A percentile compares a stretch with the other conserved stretches of the same genome.
Conservation (phyloP, 257 asterid genomes). For the Solanum lycopersicoides region DNA sequence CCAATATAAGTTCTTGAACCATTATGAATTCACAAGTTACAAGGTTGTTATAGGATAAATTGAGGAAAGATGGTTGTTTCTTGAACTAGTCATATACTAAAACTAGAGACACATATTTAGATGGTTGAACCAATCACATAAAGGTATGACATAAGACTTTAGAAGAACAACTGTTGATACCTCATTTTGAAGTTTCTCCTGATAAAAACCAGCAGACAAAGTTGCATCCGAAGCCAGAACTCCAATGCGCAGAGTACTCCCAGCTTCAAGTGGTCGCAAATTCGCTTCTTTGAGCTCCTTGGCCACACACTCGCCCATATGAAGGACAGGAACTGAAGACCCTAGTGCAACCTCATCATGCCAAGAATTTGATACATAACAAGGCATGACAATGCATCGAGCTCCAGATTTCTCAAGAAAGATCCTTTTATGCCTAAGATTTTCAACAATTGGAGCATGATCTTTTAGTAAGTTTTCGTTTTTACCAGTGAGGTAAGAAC, state of each 20-base stretch:
- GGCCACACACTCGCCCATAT: slow-evolving; percentile 71
- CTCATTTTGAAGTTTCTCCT: slow-evolving; percentile 57
- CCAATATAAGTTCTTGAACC: background rate
- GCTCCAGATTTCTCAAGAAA: slow-evolving; percentile 62
- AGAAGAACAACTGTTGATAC: slow-evolving; percentile 9
- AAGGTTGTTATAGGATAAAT: background rate
- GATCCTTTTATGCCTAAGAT: slow-evolving; percentile 35
- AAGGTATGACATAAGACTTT: background rate
- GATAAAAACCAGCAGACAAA: slow-evolving; percentile 35
- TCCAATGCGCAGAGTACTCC: slow-evolving; percentile 56
- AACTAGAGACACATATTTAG: background rate
- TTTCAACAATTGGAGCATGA: slow-evolving; percentile 25
- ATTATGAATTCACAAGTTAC: background rate
- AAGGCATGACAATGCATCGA: slow-evolving; percentile 63
- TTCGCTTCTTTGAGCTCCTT: slow-evolving; percentile 55
- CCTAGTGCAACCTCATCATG: slow-evolving; percentile 48
- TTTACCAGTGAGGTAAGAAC: slow-evolving; percentile 11
- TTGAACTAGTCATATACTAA: background rate
- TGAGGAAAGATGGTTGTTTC: background rate
- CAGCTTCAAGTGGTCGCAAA: slow-evolving; percentile 61
- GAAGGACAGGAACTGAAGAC: slow-evolving; percentile 52
- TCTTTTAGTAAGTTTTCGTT: background rate
- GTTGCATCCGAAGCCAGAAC: slow-evolving; percentile 35
- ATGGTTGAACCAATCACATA: background rate
- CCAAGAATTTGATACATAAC: slow-evolving; percentile 60